These are phyloP conservation scores for Linnemannia exigua DNA, from an alignment of 192 early-diverging fungal species.

Conservation along the genomic window DNA sequence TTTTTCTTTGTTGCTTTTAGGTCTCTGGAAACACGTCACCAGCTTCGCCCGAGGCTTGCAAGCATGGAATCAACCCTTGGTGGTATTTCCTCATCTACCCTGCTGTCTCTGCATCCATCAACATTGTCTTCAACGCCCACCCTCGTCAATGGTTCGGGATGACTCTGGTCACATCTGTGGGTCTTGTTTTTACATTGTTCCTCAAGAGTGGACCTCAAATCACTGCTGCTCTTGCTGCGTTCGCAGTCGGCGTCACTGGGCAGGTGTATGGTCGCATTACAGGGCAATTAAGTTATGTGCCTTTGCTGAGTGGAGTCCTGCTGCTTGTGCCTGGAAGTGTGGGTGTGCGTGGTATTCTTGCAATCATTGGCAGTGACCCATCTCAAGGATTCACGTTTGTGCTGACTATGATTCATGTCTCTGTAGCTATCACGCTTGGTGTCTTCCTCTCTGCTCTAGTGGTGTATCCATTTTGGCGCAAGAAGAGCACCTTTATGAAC, in stretches of 20 bases:
- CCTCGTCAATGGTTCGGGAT: conserved; percentile 55
- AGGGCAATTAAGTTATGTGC: conserved; percentile 56
- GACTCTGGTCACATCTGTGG: conserved; percentile 51
- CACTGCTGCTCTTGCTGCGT: conserved; percentile 45
- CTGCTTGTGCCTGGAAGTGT: conserved; percentile 59
- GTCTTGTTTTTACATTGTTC: conserved; percentile 51
- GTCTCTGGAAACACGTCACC: conserved; percentile 17
- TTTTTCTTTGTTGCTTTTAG: background rate
- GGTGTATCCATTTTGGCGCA: conserved; percentile 57
- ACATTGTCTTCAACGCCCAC: conserved; percentile 58
- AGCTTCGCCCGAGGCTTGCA: conserved; percentile 43
- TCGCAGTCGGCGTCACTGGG: conserved; percentile 53
- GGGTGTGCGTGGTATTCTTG: conserved; percentile 52
- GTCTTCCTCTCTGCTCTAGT: conserved; percentile 55
- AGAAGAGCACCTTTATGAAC: conserved; percentile 50
- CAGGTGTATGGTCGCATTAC: conserved; percentile 56
- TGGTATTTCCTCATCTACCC: conserved; percentile 60
- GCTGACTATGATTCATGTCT: conserved; percentile 55
- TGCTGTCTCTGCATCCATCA: conserved; percentile 49
- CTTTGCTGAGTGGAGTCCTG: conserved; percentile 57
- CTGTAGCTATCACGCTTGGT: conserved; percentile 56
- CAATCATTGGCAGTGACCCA: conserved; percentile 47
- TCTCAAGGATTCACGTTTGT: conserved; percentile 52
- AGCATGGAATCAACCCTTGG: conserved; percentile 40
- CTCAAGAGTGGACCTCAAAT: conserved; percentile 39